Conservation (phyloP, 306 rosid species). For the Senna siamea region DNA sequence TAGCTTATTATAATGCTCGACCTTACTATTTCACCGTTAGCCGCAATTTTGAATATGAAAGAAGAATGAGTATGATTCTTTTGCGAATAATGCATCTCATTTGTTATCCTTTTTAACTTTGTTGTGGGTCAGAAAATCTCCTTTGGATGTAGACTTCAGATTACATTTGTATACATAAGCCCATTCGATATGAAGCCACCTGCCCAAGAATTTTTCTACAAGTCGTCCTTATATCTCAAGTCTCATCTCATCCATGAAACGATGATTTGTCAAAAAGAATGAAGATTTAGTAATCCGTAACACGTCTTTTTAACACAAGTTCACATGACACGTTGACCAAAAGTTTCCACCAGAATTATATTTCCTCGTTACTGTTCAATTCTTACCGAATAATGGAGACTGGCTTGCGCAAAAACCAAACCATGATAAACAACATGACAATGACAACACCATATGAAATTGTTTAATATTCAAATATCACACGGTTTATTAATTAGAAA, state of each 20-base stretch:
- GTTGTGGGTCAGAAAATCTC: too few relatives aligned
- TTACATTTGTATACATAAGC: too few relatives aligned
- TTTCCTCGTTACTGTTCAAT: slow-evolving; percentile 9
- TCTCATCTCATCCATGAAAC: slow-evolving; percentile 12
- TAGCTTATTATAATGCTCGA: neutral
- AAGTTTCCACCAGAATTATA: neutral
- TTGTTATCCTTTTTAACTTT: too few relatives aligned
- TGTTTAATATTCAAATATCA: neutral
- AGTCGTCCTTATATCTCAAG: too few relatives aligned
- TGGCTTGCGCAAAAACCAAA: neutral
- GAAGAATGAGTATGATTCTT: too few relatives aligned
- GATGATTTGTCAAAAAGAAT: slow-evolving; percentile 19
- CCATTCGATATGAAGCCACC: too few relatives aligned
- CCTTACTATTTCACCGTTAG: neutral
- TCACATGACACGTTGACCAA: slow-evolving; percentile 36
- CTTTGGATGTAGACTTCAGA: too few relatives aligned
- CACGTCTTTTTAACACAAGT: slow-evolving; percentile 36
- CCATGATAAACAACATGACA: neutral
- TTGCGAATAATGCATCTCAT: too few relatives aligned
- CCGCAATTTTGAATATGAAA: neutral
- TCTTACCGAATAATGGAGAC: neutral
- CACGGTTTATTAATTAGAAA: neutral
- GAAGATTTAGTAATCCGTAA: slow-evolving; percentile 35
- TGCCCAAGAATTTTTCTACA: too few relatives aligned
- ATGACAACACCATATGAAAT: neutral